These are phyloP conservation scores for Pochonia chlamydosporia DNA, from an alignment of 2,329 filamentous ascomycete genomes.

Conservation along the genomic window DNA sequence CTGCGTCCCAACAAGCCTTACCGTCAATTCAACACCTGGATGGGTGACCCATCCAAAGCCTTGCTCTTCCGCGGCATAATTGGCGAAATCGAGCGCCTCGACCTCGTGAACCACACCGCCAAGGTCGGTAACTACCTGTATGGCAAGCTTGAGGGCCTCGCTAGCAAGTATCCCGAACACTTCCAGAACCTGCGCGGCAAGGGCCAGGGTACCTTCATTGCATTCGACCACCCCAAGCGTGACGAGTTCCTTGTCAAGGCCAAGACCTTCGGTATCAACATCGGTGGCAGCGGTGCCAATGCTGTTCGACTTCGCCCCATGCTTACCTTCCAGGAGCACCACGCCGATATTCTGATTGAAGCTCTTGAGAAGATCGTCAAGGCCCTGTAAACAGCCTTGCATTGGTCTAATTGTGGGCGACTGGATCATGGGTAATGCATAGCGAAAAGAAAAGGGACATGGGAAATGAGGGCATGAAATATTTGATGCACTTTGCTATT, in stretches of 20 bases:
- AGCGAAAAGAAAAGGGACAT: too few species aligned
- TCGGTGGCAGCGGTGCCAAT: constrained; percentile 71
- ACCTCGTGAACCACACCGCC: constrained; percentile 76
- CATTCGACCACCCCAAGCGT: constrained; percentile 76
- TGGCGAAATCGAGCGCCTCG: constrained; percentile 68
- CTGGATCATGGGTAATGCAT: background rate
- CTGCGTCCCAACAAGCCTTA: constrained; percentile 89
- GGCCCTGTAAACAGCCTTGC: constrained; percentile 19
- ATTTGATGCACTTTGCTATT: background rate
- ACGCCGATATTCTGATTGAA: constrained; percentile 80
- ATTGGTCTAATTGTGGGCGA: background rate
- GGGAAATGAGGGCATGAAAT: too few species aligned
- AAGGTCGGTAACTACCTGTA: constrained; percentile 75
- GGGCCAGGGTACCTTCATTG: constrained; percentile 86
- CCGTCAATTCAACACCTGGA: constrained; percentile 97
- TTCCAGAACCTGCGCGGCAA: constrained; percentile 82
- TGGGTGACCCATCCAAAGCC: constrained; percentile 83
- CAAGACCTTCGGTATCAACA: constrained; percentile 78
- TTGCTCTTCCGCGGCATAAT: constrained; percentile 84
- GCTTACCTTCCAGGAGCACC: constrained; percentile 87
- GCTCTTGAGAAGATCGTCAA: constrained; percentile 68
- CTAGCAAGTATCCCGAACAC: constrained; percentile 65
- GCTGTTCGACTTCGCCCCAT: constrained; percentile 82
- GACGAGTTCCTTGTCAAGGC: constrained; percentile 75
- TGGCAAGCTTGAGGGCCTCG: constrained; percentile 60